Percentiles rank a stretch among this genome's conserved stretches.
phyloP scores from a whole-genome alignment of 495 filamentous ascomycete genomes.

The Hypomontagnella monticulosa region DNA sequence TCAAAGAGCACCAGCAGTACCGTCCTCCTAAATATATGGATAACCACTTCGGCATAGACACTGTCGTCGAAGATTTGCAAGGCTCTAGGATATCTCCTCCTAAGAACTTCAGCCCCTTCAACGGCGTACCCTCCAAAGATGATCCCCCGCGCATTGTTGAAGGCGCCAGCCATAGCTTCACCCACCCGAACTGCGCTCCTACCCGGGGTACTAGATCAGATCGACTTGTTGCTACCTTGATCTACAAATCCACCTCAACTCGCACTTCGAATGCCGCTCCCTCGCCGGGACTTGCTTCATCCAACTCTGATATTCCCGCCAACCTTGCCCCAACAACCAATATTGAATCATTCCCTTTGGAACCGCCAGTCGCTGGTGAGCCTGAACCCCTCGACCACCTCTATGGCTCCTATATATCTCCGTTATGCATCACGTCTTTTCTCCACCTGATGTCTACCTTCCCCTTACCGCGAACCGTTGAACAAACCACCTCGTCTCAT shows the following conservation, averaged over 20 bases:
- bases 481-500: conserved; percentile 71
- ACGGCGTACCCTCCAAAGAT: conserved; percentile 61
- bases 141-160: conserved; percentile 65
- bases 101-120: conserved; percentile 56
- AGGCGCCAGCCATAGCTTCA: conserved; percentile 64
- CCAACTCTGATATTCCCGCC: conserved; percentile 56
- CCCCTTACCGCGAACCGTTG: conserved; percentile 62
- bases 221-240: conserved; percentile 70
- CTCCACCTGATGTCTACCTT: conserved; percentile 78
- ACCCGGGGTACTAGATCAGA: conserved; percentile 51
- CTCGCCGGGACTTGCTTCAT: conserved; percentile 47
- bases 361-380: conserved; percentile 68
- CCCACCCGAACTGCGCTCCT: conserved; percentile 65
- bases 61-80: conserved; percentile 61
- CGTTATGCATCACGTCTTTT: conserved; percentile 84
- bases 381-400: conserved; percentile 76
- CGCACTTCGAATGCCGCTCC: conserved; percentile 44
- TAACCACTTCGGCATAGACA: conserved; percentile 62
- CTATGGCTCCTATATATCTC: conserved; percentile 79
- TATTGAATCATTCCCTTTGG: conserved; percentile 75
- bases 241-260: conserved; percentile 67
- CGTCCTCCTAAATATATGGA: conserved; percentile 66
- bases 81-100: conserved; percentile 47
- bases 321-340: conserved; percentile 71
- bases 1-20: conserved; percentile 79